These are phyloP conservation scores for Terana coerulea DNA, from an alignment of 768 basidiomycete species.

Conservation along the genomic window DNA sequence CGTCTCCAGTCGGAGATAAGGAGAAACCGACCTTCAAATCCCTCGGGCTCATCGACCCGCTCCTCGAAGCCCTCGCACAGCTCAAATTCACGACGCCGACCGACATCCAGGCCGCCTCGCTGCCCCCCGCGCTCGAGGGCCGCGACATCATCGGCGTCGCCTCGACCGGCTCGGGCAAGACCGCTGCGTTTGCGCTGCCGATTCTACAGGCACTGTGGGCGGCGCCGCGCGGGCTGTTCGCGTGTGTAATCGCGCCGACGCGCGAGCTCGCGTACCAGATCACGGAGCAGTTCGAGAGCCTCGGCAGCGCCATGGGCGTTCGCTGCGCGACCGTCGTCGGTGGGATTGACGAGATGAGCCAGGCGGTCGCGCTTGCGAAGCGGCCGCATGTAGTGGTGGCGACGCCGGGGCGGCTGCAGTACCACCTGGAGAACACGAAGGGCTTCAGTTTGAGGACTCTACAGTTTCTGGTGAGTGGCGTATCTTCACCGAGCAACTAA, in stretches of 20 bases:
- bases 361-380: slow-evolving; percentile 90
- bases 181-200: slow-evolving; percentile 93
- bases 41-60: slow-evolving; percentile 85
- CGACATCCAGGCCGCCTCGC: slow-evolving; percentile 79
- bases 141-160: slow-evolving; percentile 99
- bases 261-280: slow-evolving; percentile 98
- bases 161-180: slow-evolving; percentile 96
- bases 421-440: slow-evolving; percentile 96
- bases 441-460: slow-evolving; percentile 85
- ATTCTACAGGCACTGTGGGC: slow-evolving; percentile 97
- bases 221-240: slow-evolving; percentile 89
- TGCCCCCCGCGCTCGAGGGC: slow-evolving; percentile 87
- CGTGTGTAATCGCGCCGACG: slow-evolving; percentile 94
- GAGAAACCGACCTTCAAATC: slow-evolving; percentile 63
- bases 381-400: slow-evolving; percentile 93
- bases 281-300: slow-evolving; percentile 89
- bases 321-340: slow-evolving; percentile 92
- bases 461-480: slow-evolving; percentile 74
- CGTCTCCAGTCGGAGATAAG: slow-evolving; percentile 16
- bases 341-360: slow-evolving; percentile 87
- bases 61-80: slow-evolving; percentile 80
- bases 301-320: slow-evolving; percentile 91
- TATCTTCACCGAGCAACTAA: too few species aligned
- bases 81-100: slow-evolving; percentile 85
- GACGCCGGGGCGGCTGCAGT: slow-evolving; percentile 88